These are phyloP conservation scores for Tarenaya hassleriana DNA, from an alignment of 345 rosid genomes.

Conservation along the genomic window DNA sequence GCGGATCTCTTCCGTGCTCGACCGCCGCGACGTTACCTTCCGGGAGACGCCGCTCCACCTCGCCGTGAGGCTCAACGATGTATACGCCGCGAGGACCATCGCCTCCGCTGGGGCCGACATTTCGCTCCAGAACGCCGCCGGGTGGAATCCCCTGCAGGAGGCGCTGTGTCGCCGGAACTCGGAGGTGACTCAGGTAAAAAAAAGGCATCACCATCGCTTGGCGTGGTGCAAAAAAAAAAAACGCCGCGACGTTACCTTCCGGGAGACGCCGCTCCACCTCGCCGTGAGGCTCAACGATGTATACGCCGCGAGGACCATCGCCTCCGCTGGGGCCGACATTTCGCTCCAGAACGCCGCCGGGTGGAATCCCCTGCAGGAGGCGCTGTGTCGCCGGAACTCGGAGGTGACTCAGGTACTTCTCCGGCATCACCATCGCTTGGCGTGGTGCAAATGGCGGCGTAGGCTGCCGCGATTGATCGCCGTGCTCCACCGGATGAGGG, in stretches of 20 bases:
- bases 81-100: slow-evolving; percentile 45
- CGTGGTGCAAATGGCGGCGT: slow-evolving; percentile 95
- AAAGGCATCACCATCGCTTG: no score
- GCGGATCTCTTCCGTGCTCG: slow-evolving; percentile 61
- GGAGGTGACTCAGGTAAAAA: no score
- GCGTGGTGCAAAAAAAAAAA: no score
- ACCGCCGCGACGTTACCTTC: slow-evolving; percentile 81
- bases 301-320: slow-evolving; percentile 41
- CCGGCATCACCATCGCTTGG: slow-evolving; percentile 68
- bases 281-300: slow-evolving; percentile 65
- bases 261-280: slow-evolving; percentile 87
- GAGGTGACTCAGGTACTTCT: slow-evolving; percentile 60
- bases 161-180: slow-evolving; percentile 70
- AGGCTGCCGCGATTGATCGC: slow-evolving; percentile 74
- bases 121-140: slow-evolving; percentile 74
- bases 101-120: slow-evolving; percentile 75
- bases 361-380: slow-evolving; percentile 94
- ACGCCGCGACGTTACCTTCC: slow-evolving; percentile 78
- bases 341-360: slow-evolving; percentile 76
- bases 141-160: slow-evolving; percentile 95
- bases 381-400: slow-evolving; percentile 61
- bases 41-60: slow-evolving; percentile 91
- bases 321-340: slow-evolving; percentile 67
- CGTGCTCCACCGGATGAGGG: slow-evolving; percentile 90
- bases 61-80: slow-evolving; percentile 64